phyloP scores from a whole-genome alignment of 2,329 filamentous ascomycete genomes.

The Fusarium piperis region DNA sequence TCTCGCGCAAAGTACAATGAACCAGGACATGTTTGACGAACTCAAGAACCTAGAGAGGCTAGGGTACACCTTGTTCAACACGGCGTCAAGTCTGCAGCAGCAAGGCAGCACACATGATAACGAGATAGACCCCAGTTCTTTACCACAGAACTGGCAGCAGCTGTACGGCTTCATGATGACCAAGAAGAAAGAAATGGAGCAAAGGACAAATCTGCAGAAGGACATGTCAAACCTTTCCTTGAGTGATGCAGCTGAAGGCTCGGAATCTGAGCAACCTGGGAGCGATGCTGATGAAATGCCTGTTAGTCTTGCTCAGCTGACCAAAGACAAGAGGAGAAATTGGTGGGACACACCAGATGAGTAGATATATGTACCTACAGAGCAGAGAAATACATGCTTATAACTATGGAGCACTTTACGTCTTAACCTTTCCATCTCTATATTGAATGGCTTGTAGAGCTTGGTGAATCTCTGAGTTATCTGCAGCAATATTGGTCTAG shows the following conservation, averaged over 20 bases:
- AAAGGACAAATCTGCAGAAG: not conserved
- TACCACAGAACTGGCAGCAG: not conserved
- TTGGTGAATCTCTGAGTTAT: not conserved
- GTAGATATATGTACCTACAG: not conserved
- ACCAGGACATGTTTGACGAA: not conserved
- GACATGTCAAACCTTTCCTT: not conserved
- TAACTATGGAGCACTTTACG: not conserved
- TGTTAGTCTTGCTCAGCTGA: not conserved
- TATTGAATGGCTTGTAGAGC: not conserved
- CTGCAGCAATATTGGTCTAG: not conserved
- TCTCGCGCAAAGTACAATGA: not conserved
- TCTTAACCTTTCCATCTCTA: not conserved
- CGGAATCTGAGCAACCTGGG: not conserved
- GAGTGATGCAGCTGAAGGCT: not conserved
- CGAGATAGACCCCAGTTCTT: not conserved
- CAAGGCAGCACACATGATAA: not conserved
- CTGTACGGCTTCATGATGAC: not conserved
- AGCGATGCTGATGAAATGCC: not conserved
- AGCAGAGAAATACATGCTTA: not conserved
- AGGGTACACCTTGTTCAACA: not conserved
- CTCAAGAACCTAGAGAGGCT: not conserved
- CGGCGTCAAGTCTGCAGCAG: not conserved
- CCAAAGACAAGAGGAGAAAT: not conserved
- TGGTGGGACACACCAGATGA: not conserved
- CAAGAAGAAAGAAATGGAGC: not conserved